A percentile compares a stretch with the other conserved stretches of the same genome.
Conservation (phyloP, 1,284 basidiomycete genomes). For the Ganoderma leucocontextum region DNA sequence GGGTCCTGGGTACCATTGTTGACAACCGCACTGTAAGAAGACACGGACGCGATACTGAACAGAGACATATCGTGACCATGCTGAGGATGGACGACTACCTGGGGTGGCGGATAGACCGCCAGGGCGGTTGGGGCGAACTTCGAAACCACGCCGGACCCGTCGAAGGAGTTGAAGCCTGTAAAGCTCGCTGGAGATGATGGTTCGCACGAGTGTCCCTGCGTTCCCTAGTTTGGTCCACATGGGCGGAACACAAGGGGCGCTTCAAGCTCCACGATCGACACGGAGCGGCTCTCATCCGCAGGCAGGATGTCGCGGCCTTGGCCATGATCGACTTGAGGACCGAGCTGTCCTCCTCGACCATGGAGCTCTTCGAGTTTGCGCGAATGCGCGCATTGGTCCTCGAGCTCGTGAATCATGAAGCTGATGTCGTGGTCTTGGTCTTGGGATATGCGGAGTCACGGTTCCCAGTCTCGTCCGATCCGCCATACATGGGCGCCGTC, state of each 20-base stretch:
- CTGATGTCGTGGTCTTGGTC: conserved; percentile 34
- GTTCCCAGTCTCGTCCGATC: no score
- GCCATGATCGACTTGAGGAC: conserved; percentile 68
- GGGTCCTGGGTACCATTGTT: no score
- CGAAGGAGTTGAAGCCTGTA: conserved; percentile 74
- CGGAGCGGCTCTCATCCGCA: conserved; percentile 39
- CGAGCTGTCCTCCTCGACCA: conserved; percentile 60
- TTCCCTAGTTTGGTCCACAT: conserved; percentile 32
- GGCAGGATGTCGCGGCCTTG: conserved; percentile 47
- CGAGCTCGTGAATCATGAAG: conserved; percentile 38
- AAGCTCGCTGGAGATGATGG: conserved; percentile 72
- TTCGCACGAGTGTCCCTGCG: conserved; percentile 50
- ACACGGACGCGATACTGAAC: no score
- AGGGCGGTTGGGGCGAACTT: conserved; percentile 68
- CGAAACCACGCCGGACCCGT: conserved; percentile 77
- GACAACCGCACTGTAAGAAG: no score
- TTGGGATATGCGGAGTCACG: no score
- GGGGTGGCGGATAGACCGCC: conserved; percentile 69
- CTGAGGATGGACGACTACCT: conserved; percentile 43
- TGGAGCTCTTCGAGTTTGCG: conserved; percentile 34
- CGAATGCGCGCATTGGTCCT: conserved; percentile 48
- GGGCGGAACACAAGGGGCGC: conserved; percentile 36
- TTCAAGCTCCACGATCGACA: conserved; percentile 55
- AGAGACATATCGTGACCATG: conserved; percentile 57
- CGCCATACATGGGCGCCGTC: no score